Base-by-base conservation (phyloP, 148 eudicot species). In the Rhododendron simsii region DNA sequence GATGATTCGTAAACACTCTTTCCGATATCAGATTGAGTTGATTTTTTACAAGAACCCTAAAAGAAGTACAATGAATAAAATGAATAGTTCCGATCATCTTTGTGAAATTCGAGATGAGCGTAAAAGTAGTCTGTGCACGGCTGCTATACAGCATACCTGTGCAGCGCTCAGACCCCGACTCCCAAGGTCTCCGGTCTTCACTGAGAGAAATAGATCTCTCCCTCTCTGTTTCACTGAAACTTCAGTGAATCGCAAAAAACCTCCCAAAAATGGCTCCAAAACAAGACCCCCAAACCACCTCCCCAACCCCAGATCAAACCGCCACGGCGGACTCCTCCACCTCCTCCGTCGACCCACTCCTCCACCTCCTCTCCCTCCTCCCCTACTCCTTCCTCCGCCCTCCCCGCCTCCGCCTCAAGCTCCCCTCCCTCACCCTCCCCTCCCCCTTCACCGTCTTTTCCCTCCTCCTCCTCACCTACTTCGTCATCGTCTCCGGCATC, bases 401-500 rank as follows among this genome's bases (percentile, higher is more conserved):
- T 0, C 98, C 98, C 4, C 95, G 95, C 63, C 93, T 94, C 88
- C 95, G 95, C 74, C 97, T 95, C 30, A 93, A 94, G 57, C 89
- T 96, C 78, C 96, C 98, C 0, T 63, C 95, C 51, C n/a, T 95
- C 51, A 85, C 94, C 41, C 94, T 95, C 59, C 99, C 99, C 10
- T 92, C 98, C 61, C 65, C 98, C 47, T 91, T 89, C 89, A 91
- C 96, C 65, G 93, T 92, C 75, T 91, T 82, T 91, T 67, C 94
- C 10, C 94, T 96, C 78, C 37, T 94, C 85, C 95, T 96, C 90
- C 91, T 96, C 86, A 93, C 98, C 85, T 96, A 96, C 95, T 96
- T 96, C 94, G 87, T 92, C 87, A 96, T 96, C 83, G 91, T 95
- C 86, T 96, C 99, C 84, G 99, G 98, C 84, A 88, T 96, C 80